Conservation (phyloP, 163 green algal species). For the Volvox carteri region DNA sequence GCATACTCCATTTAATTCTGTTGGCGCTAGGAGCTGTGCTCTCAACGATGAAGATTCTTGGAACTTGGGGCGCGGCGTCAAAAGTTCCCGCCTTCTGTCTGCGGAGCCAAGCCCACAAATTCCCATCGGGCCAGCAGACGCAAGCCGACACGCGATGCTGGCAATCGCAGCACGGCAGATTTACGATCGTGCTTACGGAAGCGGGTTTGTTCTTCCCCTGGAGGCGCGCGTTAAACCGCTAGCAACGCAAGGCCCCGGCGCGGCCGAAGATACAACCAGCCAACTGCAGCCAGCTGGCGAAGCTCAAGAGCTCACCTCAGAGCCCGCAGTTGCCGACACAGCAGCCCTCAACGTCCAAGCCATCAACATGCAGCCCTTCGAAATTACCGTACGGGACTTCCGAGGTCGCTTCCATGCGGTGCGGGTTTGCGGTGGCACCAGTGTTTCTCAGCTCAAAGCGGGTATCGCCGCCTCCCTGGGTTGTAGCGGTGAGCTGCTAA, state of each 20-base stretch:
- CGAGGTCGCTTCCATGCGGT: not conserved
- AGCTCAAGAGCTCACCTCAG: too few relatives aligned
- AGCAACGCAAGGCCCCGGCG: not conserved
- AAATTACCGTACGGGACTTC: constrained; percentile 25
- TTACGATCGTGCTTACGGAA: constrained; percentile 12
- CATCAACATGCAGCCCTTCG: not conserved
- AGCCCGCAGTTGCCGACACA: not conserved
- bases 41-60: constrained; percentile 3
- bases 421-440: constrained; percentile 20
- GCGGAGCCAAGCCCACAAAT: not conserved
- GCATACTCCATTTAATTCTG: not conserved
- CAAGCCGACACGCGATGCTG: constrained; percentile 1
- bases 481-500: constrained; percentile 20
- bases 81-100: not conserved
- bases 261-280: not conserved
- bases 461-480: not conserved
- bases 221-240: constrained; percentile 17
- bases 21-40: not conserved
- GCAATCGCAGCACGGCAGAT: constrained; percentile 5
- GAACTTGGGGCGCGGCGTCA: not conserved
- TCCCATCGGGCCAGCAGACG: not conserved
- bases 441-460: not conserved
- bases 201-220: not conserved
- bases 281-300: too few relatives aligned
- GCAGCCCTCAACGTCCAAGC: not conserved